phyloP scores from a whole-genome alignment of 129 eudicot genomes.

The Centella asiatica region DNA sequence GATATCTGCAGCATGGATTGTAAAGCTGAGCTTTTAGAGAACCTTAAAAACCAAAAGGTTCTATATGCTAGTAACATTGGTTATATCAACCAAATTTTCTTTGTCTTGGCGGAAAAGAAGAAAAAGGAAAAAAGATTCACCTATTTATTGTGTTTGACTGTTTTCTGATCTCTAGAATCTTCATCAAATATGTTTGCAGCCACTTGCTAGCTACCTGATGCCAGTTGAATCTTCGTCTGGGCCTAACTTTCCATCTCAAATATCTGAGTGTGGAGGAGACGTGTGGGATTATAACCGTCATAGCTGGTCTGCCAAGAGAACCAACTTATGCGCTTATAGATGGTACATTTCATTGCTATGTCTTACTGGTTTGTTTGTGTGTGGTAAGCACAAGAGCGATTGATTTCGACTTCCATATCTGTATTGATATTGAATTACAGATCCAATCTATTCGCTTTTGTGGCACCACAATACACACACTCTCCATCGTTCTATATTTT shows the following conservation, averaged over 20 bases:
- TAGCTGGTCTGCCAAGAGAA: constrained; percentile 68
- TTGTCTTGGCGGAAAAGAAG: neutral
- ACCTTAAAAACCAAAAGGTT: constrained; percentile 37
- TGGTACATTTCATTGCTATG: constrained; percentile 35
- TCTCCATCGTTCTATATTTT: neutral
- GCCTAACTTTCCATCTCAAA: constrained; percentile 25
- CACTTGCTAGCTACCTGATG: constrained; percentile 22
- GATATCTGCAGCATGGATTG: constrained; percentile 88
- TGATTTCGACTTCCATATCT: no score
- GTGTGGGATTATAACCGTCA: constrained; percentile 64
- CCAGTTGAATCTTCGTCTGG: constrained; percentile 23
- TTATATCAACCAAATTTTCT: neutral
- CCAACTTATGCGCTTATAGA: constrained; percentile 60
- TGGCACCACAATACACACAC: neutral
- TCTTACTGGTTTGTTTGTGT: neutral
- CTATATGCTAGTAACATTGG: neutral
- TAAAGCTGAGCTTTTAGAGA: constrained; percentile 62
- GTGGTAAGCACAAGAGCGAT: no score
- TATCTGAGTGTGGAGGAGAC: constrained; percentile 51
- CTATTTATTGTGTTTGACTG: constrained; percentile 4
- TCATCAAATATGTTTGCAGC: constrained; percentile 20
- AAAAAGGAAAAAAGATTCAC: neutral
- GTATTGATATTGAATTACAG: no score
- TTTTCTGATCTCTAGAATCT: neutral
- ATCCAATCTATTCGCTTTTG: neutral